These are phyloP conservation scores for Scedosporium minutisporum DNA, from an alignment of 2,329 filamentous ascomycete genomes.

Conservation along the genomic window DNA sequence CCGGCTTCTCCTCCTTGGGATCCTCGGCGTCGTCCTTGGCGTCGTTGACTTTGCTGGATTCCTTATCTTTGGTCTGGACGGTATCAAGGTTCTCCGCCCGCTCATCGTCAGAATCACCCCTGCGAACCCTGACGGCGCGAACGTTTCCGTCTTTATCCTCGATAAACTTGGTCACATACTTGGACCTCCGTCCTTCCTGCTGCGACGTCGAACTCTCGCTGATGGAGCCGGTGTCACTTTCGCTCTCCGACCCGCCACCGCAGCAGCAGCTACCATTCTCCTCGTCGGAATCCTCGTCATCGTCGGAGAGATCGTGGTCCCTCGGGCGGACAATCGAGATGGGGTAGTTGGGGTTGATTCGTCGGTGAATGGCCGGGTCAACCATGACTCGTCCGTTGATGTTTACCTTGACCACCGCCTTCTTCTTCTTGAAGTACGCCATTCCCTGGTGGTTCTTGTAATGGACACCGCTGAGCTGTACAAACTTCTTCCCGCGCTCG, in stretches of 20 bases:
- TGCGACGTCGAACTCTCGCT: neutral
- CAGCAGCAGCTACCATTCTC: conserved; percentile 28
- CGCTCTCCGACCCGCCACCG: conserved; percentile 24
- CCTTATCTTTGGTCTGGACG: conserved; percentile 19
- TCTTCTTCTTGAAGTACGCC: conserved; percentile 76
- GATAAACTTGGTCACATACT: conserved; percentile 43
- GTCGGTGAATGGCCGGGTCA: conserved; percentile 70
- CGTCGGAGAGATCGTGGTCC: conserved; percentile 51
- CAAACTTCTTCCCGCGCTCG: conserved; percentile 76
- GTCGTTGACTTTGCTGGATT: neutral
- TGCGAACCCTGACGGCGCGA: conserved; percentile 18
- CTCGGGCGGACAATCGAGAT: conserved; percentile 66
- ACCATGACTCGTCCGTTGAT: conserved; percentile 85
- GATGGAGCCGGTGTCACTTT: conserved; percentile 23
- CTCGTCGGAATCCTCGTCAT: conserved; percentile 35
- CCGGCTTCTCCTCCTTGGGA: conserved; percentile 10
- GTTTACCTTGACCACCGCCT: conserved; percentile 65
- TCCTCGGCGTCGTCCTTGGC: neutral
- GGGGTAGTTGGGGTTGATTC: conserved; percentile 78
- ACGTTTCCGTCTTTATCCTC: conserved; percentile 31
- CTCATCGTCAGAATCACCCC: conserved; percentile 22
- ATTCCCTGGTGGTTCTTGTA: conserved; percentile 78
- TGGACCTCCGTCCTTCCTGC: conserved; percentile 25
- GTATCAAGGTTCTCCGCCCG: conserved; percentile 45
- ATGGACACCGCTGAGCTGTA: conserved; percentile 69